These are phyloP conservation scores for Cyclotella baltica DNA, from an alignment of 108 stramenopile genomes.

Conservation along the genomic window DNA sequence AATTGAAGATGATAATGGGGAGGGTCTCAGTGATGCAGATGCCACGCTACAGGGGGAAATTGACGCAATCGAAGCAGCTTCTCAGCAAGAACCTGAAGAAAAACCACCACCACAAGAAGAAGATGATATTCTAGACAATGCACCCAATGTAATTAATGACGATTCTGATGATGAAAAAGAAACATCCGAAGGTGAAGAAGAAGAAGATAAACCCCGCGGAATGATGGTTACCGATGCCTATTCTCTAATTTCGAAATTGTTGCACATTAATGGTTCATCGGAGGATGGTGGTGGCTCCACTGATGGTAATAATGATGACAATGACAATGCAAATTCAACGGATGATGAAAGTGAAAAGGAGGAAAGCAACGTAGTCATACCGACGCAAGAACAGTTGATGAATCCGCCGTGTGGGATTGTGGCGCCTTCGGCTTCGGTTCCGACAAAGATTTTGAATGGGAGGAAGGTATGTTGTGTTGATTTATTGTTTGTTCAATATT, in stretches of 20 bases:
- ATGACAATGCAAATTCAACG: background rate
- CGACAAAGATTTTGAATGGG: slow-evolving; percentile 51
- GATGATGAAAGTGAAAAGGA: background rate
- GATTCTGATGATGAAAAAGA: slow-evolving; percentile 46
- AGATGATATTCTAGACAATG: background rate
- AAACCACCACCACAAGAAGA: too few species aligned
- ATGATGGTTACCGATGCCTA: slow-evolving; percentile 45
- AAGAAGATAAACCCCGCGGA: slow-evolving; percentile 12
- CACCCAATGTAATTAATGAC: slow-evolving; percentile 8
- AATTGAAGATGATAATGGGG: background rate
- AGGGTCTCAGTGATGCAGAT: background rate
- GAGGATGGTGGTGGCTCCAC: slow-evolving; percentile 6
- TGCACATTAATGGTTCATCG: slow-evolving; percentile 45
- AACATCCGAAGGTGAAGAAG: slow-evolving; percentile 36
- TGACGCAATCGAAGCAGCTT: too few species aligned
- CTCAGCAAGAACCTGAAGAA: too few species aligned
- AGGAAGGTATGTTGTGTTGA: slow-evolving; percentile 39
- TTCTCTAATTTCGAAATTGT: slow-evolving; percentile 59
- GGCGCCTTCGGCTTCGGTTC: slow-evolving; percentile 44
- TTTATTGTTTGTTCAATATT: too few species aligned
- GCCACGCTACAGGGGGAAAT: too few species aligned
- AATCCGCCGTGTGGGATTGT: slow-evolving; percentile 55
- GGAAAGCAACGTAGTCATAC: slow-evolving; percentile 11
- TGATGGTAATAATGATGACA: slow-evolving; percentile 16
- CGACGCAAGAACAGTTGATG: slow-evolving; percentile 49